phyloP scores from a whole-genome alignment of 192 early-diverging fungal genomes.

The Podila minutissima region DNA sequence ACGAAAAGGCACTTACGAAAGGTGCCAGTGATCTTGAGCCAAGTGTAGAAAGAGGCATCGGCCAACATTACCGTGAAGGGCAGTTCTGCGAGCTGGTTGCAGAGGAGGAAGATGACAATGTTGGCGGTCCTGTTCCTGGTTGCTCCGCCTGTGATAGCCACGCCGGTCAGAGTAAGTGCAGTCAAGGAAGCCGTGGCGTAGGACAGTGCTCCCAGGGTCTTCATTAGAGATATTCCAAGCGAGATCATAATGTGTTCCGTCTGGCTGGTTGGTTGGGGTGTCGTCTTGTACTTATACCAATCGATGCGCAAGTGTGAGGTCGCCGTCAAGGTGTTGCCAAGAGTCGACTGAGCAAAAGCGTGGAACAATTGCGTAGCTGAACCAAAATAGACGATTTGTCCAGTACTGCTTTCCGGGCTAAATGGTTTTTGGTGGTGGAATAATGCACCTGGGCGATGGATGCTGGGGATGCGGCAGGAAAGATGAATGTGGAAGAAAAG shows the following conservation, averaged over 20 bases:
- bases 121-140: constrained; percentile 30
- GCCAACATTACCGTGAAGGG: constrained; percentile 29
- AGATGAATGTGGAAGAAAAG: no score
- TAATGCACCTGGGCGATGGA: no score
- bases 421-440: no score
- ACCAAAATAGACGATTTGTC: no score
- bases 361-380: no score
- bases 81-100: constrained; percentile 32
- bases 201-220: constrained; percentile 23
- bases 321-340: no score
- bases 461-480: no score
- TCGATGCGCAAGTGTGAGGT: no score
- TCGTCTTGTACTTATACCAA: no score
- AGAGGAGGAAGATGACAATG: constrained; percentile 24
- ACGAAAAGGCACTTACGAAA: constrained; percentile 33
- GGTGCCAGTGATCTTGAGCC: constrained; percentile 41
- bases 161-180: constrained; percentile 30
- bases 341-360: no score
- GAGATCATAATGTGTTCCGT: background rate
- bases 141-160: constrained; percentile 30
- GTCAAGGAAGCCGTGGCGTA: constrained; percentile 29
- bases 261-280: background rate
- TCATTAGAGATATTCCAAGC: constrained; percentile 23
- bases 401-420: no score
- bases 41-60: constrained; percentile 40